Base-by-base conservation (phyloP, 2,329 filamentous ascomycete species). In the Aspergillus hortae region DNA sequence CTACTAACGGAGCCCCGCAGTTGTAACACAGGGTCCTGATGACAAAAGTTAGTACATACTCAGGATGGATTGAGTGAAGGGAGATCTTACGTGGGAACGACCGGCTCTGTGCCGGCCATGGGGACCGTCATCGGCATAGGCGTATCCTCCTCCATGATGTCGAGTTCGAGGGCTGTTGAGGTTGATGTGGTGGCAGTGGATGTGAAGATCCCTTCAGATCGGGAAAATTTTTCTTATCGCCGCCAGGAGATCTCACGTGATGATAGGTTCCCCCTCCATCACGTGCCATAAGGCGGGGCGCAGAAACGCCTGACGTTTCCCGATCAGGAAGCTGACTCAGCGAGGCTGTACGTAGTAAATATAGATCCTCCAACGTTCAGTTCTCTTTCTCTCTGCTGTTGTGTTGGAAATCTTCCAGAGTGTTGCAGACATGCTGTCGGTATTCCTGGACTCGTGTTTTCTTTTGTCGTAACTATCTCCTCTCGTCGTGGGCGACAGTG, bases 1-100 rank as follows among this genome's bases (percentile, higher is more conserved):
- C 94, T 73, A 96, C 92, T 66, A 99, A 96, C 36, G 92, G 87
- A 55, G 90, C 91, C 67, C 92, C 94, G 73, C 94, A 99, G 80
- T 97, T 96, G 78, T 90, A 96, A 75, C 94, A 99, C 53, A 99
- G 88, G 68, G 97, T 96, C n/a, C 86, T 89, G 19, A 54, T 23
- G 46, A 35, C 51, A 33, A 45, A 19, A 55, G 41, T 60, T 57
- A 60, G 58, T 46, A 42, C 23, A 12, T 42, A 11, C 11, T 42
- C 15, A 21, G 11, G 40, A 19, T 12, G 19, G 14, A 25, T 2
- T 12, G 17, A 25, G 11, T 6, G n/a, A n/a, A 17, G 17, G 9
- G 40, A 9, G 10, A 19, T 1, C 6, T 3, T 42, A 42, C 40
- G 40, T 42, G 1, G 40, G 40, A 6, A 42, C 17, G 40, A 42